Percentiles rank a stretch among this genome's conserved stretches.
Conservation (phyloP, 768 basidiomycete genomes). For the Mycena floridula region DNA sequence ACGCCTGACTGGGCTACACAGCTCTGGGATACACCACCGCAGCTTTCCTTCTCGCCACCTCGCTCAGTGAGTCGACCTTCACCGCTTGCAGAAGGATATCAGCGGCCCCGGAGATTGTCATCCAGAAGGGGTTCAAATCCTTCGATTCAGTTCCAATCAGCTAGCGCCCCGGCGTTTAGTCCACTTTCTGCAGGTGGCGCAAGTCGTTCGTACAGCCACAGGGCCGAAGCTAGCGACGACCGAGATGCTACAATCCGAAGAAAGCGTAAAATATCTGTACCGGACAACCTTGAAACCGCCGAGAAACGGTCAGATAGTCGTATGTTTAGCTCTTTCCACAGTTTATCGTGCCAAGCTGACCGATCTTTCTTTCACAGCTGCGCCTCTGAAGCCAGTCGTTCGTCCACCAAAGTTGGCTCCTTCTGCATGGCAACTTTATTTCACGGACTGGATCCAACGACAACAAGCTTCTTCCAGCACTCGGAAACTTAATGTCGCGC, state of each 20-base stretch:
- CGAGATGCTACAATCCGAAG: slow-evolving; percentile 71
- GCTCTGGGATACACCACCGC: slow-evolving; percentile 47
- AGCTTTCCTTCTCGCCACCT: slow-evolving; percentile 26
- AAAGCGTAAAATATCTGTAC: slow-evolving; percentile 37
- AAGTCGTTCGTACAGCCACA: slow-evolving; percentile 51
- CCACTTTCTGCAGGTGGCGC: slow-evolving; percentile 42
- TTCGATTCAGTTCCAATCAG: slow-evolving; percentile 61
- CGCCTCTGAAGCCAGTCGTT: slow-evolving; percentile 68
- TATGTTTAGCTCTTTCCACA: slow-evolving; percentile 32
- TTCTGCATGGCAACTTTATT: slow-evolving; percentile 95
- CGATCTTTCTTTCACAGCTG: slow-evolving; percentile 13
- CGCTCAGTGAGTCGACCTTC: slow-evolving; percentile 43
- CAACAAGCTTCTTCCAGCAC: slow-evolving; percentile 74
- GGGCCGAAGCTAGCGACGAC: slow-evolving; percentile 56
- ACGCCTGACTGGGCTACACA: slow-evolving; percentile 65
- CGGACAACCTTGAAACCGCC: slow-evolving; percentile 28
- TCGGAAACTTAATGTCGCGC: slow-evolving; percentile 90
- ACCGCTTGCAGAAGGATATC: slow-evolving; percentile 33
- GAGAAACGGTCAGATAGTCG: slow-evolving; percentile 37
- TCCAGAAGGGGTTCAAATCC: slow-evolving; percentile 40
- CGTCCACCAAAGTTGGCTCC: slow-evolving; percentile 89
- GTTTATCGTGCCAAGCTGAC: slow-evolving; percentile 7
- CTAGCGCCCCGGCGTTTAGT: slow-evolving; percentile 59
- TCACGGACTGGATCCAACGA: slow-evolving; percentile 90
- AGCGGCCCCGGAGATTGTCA: slow-evolving; percentile 33